phyloP scores from a whole-genome alignment of 805 yeast species.

The Ascoidea asiatica region DNA sequence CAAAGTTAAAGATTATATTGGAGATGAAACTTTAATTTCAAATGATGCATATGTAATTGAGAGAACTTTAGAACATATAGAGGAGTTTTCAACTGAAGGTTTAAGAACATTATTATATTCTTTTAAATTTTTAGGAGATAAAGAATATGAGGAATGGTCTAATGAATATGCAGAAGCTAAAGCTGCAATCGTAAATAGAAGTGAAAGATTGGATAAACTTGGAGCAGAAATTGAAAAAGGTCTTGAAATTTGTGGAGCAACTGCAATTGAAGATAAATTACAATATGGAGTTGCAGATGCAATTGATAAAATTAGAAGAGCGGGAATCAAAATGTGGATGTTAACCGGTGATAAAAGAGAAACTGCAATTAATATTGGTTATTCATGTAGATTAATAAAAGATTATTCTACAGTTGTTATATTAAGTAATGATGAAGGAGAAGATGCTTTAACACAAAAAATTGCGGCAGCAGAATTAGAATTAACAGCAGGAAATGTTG shows the following conservation, averaged over 20 bases:
- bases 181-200: constrained; percentile 57
- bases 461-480: constrained; percentile 70
- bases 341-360: constrained; percentile 96
- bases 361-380: constrained; percentile 95
- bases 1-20: constrained; percentile 22
- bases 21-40: constrained; percentile 41
- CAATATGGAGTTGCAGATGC: constrained; percentile 97
- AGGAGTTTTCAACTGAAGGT: constrained; percentile 92
- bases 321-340: constrained; percentile 97
- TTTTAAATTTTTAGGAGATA: constrained; percentile 51
- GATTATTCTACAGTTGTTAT: constrained; percentile 84
- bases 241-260: constrained; percentile 74
- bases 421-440: constrained; percentile 43
- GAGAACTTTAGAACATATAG: constrained; percentile 78
- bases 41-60: constrained; percentile 74
- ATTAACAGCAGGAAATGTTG: constrained; percentile 59
- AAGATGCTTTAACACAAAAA: constrained; percentile 31
- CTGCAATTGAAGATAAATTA: constrained; percentile 93
- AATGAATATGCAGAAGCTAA: constrained; percentile 59
- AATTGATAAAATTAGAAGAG: constrained; percentile 80
- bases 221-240: constrained; percentile 63
- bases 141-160: constrained; percentile 56
- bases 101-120: constrained; percentile 80
- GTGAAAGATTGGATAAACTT: constrained; percentile 47
- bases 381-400: constrained; percentile 83